phyloP scores from a whole-genome alignment of 1,139 yeast species.

The Yamadazyma dendronema region DNA sequence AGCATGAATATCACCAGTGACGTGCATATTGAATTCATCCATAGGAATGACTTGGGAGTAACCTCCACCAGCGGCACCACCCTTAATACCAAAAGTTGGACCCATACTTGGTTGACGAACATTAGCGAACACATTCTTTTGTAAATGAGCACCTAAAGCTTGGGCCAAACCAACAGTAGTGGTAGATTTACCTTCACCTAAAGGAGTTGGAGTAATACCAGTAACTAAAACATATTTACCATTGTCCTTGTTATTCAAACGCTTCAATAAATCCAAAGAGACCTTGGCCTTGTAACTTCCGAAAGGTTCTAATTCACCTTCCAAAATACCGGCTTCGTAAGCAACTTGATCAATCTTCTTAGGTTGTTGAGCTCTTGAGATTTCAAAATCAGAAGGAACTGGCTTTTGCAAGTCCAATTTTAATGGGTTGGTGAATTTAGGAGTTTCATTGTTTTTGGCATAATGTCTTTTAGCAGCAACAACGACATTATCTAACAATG shows the following conservation, averaged over 20 bases:
- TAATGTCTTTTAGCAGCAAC: constrained; percentile 69
- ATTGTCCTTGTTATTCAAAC: constrained; percentile 64
- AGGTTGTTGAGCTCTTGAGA: constrained; percentile 87
- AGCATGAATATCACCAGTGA: constrained; percentile 98
- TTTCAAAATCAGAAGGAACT: constrained; percentile 93
- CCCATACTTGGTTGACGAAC: constrained; percentile 99
- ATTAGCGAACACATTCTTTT: constrained; percentile 86
- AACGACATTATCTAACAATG: constrained; percentile 85
- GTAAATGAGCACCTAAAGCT: constrained; percentile 90
- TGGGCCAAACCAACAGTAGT: constrained; percentile 96
- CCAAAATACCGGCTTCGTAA: constrained; percentile 76
- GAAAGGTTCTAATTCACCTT: constrained; percentile 82
- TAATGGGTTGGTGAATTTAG: constrained; percentile 58
- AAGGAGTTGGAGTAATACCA: constrained; percentile 97
- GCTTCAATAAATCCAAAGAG: constrained; percentile 66
- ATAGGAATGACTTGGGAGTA: constrained; percentile 97
- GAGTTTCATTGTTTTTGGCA: constrained; percentile 42
- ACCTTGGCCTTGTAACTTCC: constrained; percentile 95
- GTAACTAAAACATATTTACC: constrained; percentile 94
- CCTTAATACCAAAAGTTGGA: constrained; percentile 97
- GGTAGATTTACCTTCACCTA: constrained; percentile 98
- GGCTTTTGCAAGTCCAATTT: constrained; percentile 67
- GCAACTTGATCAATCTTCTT: constrained; percentile 83
- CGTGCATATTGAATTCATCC: constrained; percentile 98
- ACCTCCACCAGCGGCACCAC: constrained; percentile 99